These are phyloP conservation scores for Chenopodium album DNA, from an alignment of 148 eudicot species.

Conservation along the genomic window DNA sequence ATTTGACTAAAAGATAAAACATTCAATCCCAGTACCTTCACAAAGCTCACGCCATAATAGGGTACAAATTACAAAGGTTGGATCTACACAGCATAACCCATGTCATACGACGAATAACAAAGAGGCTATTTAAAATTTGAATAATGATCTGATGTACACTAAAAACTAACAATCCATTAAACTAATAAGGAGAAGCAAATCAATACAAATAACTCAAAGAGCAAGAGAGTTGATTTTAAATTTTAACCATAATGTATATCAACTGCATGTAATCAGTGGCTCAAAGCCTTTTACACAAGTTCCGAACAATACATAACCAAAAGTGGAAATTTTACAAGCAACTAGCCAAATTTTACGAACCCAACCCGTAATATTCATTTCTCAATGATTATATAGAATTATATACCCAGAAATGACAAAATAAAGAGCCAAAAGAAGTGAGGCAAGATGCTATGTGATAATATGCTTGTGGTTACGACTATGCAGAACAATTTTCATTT, in stretches of 20 bases:
- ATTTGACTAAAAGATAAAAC: too few relatives aligned
- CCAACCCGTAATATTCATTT: constrained; percentile 1
- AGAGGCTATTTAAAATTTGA: too few relatives aligned
- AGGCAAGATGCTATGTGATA: constrained; percentile 12
- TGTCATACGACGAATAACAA: too few relatives aligned
- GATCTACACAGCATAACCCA: too few relatives aligned
- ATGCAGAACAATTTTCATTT: constrained; percentile 18
- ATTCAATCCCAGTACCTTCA: too few relatives aligned
- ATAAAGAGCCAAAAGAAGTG: background rate
- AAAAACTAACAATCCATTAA: too few relatives aligned
- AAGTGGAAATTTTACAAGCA: constrained; percentile 21
- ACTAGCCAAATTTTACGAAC: background rate
- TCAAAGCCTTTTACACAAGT: constrained; percentile 23
- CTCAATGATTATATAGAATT: constrained; percentile 18
- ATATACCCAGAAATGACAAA: constrained; percentile 18
- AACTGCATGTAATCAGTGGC: constrained; percentile 20
- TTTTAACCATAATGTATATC: background rate
- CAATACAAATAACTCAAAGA: background rate
- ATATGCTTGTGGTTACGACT: constrained; percentile 22
- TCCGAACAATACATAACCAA: background rate
- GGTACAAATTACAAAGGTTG: too few relatives aligned
- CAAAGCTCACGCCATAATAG: too few relatives aligned
- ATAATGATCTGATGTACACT: too few relatives aligned
- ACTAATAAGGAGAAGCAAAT: background rate
- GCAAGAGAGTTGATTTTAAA: too few relatives aligned